These are phyloP conservation scores for Daldinia vernicosa DNA, from an alignment of 495 filamentous ascomycete genomes.

Conservation along the genomic window DNA sequence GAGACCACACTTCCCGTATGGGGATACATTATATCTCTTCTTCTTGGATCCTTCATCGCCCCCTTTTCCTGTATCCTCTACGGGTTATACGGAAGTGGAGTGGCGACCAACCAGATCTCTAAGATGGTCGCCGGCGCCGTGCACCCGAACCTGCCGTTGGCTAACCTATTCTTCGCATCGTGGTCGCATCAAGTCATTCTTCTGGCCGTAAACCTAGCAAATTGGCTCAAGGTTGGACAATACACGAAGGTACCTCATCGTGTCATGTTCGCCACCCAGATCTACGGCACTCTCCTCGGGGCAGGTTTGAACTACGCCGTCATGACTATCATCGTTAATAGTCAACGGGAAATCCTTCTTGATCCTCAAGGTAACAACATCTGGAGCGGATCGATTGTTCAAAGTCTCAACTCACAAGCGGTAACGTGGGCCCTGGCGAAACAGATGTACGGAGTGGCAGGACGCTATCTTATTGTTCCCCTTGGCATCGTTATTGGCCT, in stretches of 20 bases:
- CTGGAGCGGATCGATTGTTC: slow-evolving; percentile 49
- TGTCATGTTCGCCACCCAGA: slow-evolving; percentile 52
- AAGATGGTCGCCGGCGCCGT: slow-evolving; percentile 50
- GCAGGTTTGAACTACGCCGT: slow-evolving; percentile 55
- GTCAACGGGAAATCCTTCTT: slow-evolving; percentile 44
- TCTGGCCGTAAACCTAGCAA: slow-evolving; percentile 49
- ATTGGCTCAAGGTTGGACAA: slow-evolving; percentile 51
- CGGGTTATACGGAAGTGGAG: slow-evolving; percentile 27
- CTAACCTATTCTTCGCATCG: slow-evolving; percentile 53
- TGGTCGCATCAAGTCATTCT: slow-evolving; percentile 44
- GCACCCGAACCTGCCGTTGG: slow-evolving; percentile 47
- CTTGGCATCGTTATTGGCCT: slow-evolving; percentile 57
- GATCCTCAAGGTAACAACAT: slow-evolving; percentile 49
- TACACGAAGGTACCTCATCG: slow-evolving; percentile 57
- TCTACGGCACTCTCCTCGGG: slow-evolving; percentile 54
- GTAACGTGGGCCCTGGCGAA: slow-evolving; percentile 55
- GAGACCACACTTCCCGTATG: slow-evolving; percentile 63
- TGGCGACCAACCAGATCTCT: slow-evolving; percentile 48
- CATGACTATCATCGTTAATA: slow-evolving; percentile 51
- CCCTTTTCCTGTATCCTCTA: slow-evolving; percentile 46
- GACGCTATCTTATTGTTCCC: slow-evolving; percentile 56
- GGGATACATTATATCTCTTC: slow-evolving; percentile 61
- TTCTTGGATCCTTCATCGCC: slow-evolving; percentile 45
- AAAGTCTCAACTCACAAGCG: slow-evolving; percentile 54
- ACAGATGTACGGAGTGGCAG: slow-evolving; percentile 49